Evolutionary conservation across 2,329 filamentous ascomycete genomes (phyloP), one percentile per base, ranked within the genome.

Genomic region (Phialophora verrucosa): DNA sequence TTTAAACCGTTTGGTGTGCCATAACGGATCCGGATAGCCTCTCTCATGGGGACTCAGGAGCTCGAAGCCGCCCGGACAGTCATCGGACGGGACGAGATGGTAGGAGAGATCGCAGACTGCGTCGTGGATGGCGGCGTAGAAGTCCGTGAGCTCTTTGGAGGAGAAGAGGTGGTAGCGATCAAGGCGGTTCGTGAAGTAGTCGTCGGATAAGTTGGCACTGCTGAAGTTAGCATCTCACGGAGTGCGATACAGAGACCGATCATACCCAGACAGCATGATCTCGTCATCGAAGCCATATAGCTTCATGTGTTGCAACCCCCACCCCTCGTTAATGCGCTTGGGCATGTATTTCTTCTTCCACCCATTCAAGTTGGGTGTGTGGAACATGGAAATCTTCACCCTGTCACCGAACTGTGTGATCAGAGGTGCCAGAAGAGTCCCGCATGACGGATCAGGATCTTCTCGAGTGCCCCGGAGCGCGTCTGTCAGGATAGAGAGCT

Each of bases 251-350:
- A 53, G 10, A 23, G 27, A 55, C 12, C 38, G 17, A 17, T 44
- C 82, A 69, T 84, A 92, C 87, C 93, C 93, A 7, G 93, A 96
- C 73, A 99, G 87, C 70, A 99, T 94, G 65, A 99, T 90, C 77
- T 97, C 93, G 74, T 99, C 93, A 73, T 99, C 95, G 25, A 97
- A 83, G 0, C 95, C 95, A 73, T 99, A 99, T 0, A 99, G 83
- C 83, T 99, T 99, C 94, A 99, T 99, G 76, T 99, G 95, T 76
- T 99, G 95, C 68, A 99, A 80, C 0, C 95, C 95, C 95, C 95
- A 99, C 20, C 95, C 95, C 80, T 99, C 95, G 73, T 99, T 99
- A 76, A 99, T 94, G 23, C 95, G 86, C 75, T 88, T 91, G 0
- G 95, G 95, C 1, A 98, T 87, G 71, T 91, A 83, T 74, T 89